phyloP scores from a whole-genome alignment of 805 yeast species.

The Nakazawaea populi region DNA sequence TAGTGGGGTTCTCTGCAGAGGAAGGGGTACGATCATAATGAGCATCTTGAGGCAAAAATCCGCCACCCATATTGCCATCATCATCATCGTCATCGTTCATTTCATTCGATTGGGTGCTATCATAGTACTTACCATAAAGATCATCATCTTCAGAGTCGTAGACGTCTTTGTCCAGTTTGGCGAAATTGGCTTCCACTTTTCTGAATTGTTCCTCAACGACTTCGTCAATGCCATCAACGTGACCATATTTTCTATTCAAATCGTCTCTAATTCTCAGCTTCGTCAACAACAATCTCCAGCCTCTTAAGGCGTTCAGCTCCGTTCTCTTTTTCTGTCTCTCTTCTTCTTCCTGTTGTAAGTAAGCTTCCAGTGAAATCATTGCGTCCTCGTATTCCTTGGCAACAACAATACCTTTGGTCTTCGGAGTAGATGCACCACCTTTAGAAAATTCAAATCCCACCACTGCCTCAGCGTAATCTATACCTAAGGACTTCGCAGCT shows the following conservation, averaged over 20 bases:
- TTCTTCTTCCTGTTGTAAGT: conserved; percentile 42
- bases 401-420: conserved; percentile 71
- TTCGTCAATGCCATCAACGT: conserved; percentile 19
- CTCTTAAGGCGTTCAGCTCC: conserved; percentile 44
- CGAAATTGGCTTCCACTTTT: background rate
- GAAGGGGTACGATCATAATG: background rate
- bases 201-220: conserved; percentile 6
- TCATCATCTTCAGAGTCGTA: conserved; percentile 10
- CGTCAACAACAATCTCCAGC: conserved; percentile 48
- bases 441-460: conserved; percentile 70
- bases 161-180: background rate
- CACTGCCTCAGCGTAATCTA: conserved; percentile 86
- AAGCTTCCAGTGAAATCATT: conserved; percentile 41
- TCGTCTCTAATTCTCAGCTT: conserved; percentile 43
- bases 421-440: conserved; percentile 50
- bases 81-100: conserved; percentile 11
- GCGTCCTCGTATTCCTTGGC: conserved; percentile 59
- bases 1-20: background rate
- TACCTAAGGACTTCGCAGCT: conserved; percentile 65
- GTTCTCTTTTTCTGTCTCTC: conserved; percentile 35
- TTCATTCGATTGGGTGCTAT: conserved; percentile 10
- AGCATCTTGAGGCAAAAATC: conserved; percentile 6
- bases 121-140: conserved; percentile 18
- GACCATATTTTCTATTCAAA: conserved; percentile 44
- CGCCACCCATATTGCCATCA: conserved; percentile 9